These are phyloP conservation scores for Colletotrichum gigasporum DNA, from an alignment of 2,329 filamentous ascomycete species.

Conservation along the genomic window DNA sequence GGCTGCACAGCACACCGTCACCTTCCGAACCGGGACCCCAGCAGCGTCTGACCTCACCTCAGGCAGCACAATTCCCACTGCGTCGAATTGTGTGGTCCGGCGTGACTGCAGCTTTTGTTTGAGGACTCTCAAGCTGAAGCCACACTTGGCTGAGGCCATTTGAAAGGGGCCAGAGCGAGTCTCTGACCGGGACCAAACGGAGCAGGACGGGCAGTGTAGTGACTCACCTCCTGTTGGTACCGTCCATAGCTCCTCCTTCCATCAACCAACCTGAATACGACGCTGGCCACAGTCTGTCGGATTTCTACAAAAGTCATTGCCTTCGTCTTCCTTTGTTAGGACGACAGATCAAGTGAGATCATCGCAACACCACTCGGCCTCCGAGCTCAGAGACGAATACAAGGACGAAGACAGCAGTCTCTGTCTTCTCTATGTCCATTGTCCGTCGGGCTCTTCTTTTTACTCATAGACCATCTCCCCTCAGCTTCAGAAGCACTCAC, in stretches of 20 bases:
- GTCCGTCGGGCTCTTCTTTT: slow-evolving; percentile 15
- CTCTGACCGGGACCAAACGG: not conserved
- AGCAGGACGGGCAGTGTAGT: slow-evolving; percentile 1
- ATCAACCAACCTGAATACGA: not conserved
- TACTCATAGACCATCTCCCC: slow-evolving; percentile 1
- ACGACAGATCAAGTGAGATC: slow-evolving; percentile 4
- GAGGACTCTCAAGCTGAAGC: slow-evolving; percentile 10
- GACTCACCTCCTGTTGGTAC: slow-evolving; percentile 21
- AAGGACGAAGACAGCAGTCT: not conserved
- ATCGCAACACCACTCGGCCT: not conserved
- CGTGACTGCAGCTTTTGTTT: slow-evolving; percentile 6
- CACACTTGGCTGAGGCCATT: slow-evolving; percentile 13
- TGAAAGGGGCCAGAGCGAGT: not conserved
- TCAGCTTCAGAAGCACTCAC: slow-evolving; percentile 2
- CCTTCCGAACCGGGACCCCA: not conserved
- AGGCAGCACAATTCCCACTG: not conserved
- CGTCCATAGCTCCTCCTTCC: not conserved
- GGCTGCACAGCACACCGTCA: not conserved
- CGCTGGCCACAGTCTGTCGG: no score
- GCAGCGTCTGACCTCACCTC: not conserved
- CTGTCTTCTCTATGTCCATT: slow-evolving; percentile 6
- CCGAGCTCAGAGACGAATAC: not conserved
- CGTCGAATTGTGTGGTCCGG: not conserved
- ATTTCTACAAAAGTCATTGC: slow-evolving; percentile 8
- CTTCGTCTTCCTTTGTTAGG: not conserved